These are phyloP conservation scores for Neofusicoccum cordaticola DNA, from an alignment of 2,329 filamentous ascomycete genomes.

Conservation along the genomic window DNA sequence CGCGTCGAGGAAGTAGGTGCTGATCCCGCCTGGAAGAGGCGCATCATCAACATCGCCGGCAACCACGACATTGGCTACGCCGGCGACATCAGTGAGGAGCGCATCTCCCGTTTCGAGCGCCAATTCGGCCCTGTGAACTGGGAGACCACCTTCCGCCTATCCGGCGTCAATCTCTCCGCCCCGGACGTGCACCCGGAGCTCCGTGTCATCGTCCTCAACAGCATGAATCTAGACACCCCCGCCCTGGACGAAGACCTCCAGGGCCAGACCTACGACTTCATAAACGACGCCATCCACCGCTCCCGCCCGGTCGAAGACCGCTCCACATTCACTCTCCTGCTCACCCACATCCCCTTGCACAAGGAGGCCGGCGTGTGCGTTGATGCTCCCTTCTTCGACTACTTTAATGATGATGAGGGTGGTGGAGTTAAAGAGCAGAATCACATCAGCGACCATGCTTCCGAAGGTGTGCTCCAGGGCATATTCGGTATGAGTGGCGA, in stretches of 20 bases:
- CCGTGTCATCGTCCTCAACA: slow-evolving; percentile 82
- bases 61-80: slow-evolving; percentile 98
- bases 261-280: slow-evolving; percentile 71
- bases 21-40: slow-evolving; percentile 63
- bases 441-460: slow-evolving; percentile 72
- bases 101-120: slow-evolving; percentile 76
- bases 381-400: slow-evolving; percentile 79
- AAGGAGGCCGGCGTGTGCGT: slow-evolving; percentile 80
- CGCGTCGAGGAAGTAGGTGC: slow-evolving; percentile 38
- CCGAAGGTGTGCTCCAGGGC: slow-evolving; percentile 70
- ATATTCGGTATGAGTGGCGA: slow-evolving; percentile 75
- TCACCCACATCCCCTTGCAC: slow-evolving; percentile 90
- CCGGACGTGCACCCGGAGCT: slow-evolving; percentile 58
- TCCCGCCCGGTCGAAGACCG: slow-evolving; percentile 59
- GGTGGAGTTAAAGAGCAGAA: slow-evolving; percentile 88
- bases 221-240: slow-evolving; percentile 89
- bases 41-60: slow-evolving; percentile 84
- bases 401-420: slow-evolving; percentile 62
- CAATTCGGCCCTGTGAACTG: slow-evolving; percentile 88
- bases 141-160: slow-evolving; percentile 66
- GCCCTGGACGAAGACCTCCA: slow-evolving; percentile 67
- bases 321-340: slow-evolving; percentile 73
- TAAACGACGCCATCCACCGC: slow-evolving; percentile 63
- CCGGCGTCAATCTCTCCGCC: slow-evolving; percentile 18
- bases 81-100: slow-evolving; percentile 76